A percentile compares a stretch with the other conserved stretches of the same genome.
phyloP scores from a whole-genome alignment of 2,329 filamentous ascomycete genomes.

The Penicillium sp. region DNA sequence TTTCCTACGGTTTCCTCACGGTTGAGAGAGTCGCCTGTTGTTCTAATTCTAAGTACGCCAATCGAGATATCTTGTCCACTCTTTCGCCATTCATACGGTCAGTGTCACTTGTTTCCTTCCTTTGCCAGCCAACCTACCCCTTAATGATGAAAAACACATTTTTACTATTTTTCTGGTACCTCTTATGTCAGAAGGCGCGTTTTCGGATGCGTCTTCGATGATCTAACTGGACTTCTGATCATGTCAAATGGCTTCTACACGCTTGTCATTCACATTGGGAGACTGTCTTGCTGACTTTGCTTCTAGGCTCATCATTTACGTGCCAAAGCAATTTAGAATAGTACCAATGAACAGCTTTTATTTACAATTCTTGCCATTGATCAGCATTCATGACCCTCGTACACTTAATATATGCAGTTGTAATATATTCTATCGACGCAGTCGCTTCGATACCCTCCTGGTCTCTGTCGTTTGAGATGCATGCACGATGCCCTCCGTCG shows the following conservation, averaged over 20 bases:
- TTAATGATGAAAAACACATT: slow-evolving; percentile 72
- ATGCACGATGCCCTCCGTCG: slow-evolving; percentile 28
- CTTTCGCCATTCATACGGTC: slow-evolving; percentile 30
- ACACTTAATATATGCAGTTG: not conserved
- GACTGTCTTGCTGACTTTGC: slow-evolving; percentile 32
- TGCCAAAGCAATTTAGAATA: not conserved
- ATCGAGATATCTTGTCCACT: not conserved
- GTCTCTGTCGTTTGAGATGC: slow-evolving; percentile 34
- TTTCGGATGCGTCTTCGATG: slow-evolving; percentile 65
- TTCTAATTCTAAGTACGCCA: slow-evolving; percentile 6
- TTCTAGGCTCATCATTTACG: slow-evolving; percentile 13
- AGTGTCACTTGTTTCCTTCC: slow-evolving; percentile 42
- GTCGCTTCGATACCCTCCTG: slow-evolving; percentile 41
- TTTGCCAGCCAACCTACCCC: slow-evolving; percentile 16
- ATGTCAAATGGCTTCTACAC: slow-evolving; percentile 14
- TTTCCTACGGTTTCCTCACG: slow-evolving; percentile 12
- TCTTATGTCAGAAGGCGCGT: slow-evolving; percentile 81
- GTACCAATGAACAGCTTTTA: not conserved
- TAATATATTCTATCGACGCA: slow-evolving; percentile 25
- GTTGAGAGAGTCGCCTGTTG: not conserved
- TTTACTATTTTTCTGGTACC: slow-evolving; percentile 84
- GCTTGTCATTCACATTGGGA: slow-evolving; percentile 16
- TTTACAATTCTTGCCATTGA: not conserved
- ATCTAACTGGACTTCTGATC: slow-evolving; percentile 87
- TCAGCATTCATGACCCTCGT: not conserved